Conservation (phyloP, 208 protist genomes). For the Blechomonas ayalai region DNA sequence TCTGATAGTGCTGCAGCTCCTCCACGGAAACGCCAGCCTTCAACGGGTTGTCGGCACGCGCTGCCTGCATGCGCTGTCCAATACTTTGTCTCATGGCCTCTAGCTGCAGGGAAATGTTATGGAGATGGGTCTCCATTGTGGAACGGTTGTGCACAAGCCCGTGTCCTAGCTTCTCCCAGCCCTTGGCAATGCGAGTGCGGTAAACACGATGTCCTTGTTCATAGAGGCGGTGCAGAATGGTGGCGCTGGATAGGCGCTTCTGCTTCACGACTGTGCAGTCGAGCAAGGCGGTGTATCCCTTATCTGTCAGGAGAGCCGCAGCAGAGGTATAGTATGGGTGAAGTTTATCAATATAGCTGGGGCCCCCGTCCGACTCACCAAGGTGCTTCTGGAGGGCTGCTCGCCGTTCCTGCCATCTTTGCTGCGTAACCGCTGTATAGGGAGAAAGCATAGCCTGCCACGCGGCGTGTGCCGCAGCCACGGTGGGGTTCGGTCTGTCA, state of each 20-base stretch:
- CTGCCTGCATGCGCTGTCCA: slow-evolving; percentile 15
- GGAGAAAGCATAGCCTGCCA: background rate
- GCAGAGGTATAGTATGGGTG: slow-evolving; percentile 29
- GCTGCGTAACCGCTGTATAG: background rate
- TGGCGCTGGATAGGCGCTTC: slow-evolving; percentile 15
- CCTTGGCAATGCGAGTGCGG: slow-evolving; percentile 26
- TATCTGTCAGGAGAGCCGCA: slow-evolving; percentile 47
- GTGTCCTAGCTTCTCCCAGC: slow-evolving; percentile 51
- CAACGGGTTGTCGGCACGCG: slow-evolving; percentile 14
- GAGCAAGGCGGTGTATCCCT: slow-evolving; percentile 45
- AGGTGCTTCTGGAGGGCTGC: background rate
- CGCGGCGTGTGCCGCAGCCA: slow-evolving; percentile 8
- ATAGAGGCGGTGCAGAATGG: slow-evolving; percentile 19
- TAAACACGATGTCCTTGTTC: slow-evolving; percentile 22
- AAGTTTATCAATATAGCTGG: slow-evolving; percentile 15
- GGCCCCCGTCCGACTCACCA: background rate
- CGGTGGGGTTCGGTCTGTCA: too few species aligned
- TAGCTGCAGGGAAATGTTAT: slow-evolving; percentile 14
- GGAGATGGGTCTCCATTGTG: slow-evolving; percentile 11
- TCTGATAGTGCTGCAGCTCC: slow-evolving; percentile 18
- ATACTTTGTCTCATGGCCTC: slow-evolving; percentile 18
- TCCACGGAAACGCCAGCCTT: slow-evolving; percentile 32
- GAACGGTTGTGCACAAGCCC: slow-evolving; percentile 21
- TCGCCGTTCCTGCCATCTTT: background rate
- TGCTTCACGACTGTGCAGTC: slow-evolving; percentile 17